phyloP scores from a whole-genome alignment of 2,329 filamentous ascomycete species.

The Cryphonectria nitschkei region DNA sequence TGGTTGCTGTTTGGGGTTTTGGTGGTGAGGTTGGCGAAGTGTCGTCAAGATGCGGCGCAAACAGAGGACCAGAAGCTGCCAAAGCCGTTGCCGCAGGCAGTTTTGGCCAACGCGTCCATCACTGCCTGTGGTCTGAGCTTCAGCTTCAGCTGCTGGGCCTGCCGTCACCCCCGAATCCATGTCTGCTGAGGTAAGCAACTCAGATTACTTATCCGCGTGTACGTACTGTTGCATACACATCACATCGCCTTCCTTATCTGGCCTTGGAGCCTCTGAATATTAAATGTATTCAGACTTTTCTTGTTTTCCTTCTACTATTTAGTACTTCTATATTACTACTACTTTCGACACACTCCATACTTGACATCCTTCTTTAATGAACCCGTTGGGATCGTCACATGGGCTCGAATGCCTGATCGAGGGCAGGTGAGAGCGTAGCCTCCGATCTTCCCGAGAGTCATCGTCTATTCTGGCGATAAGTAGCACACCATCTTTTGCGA shows the following conservation, averaged over 20 bases:
- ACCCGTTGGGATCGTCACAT: neutral
- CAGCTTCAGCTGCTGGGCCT: neutral
- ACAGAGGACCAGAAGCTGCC: conserved; percentile 26
- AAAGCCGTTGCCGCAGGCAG: conserved; percentile 30
- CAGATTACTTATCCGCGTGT: neutral
- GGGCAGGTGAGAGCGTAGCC: conserved; percentile 3
- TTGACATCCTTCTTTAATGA: neutral
- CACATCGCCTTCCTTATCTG: neutral
- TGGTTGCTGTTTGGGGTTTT: conserved; percentile 3
- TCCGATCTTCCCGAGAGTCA: neutral
- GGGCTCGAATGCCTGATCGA: neutral
- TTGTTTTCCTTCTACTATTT: neutral
- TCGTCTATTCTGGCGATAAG: neutral
- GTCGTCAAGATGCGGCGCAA: conserved; percentile 29
- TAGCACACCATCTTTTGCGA: conserved; percentile 10
- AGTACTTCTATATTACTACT: neutral
- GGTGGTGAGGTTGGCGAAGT: conserved; percentile 23
- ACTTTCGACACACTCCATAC: neutral
- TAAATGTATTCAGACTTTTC: no score
- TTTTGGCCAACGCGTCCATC: conserved; percentile 27
- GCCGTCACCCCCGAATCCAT: conserved; percentile 8
- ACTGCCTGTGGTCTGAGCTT: conserved; percentile 26
- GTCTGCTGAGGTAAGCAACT: conserved; percentile 24
- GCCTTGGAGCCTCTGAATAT: neutral
- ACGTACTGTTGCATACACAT: neutral